Base-by-base conservation (phyloP, 2,329 filamentous ascomycete genomes). In the Akanthomyces uredinophilus region DNA sequence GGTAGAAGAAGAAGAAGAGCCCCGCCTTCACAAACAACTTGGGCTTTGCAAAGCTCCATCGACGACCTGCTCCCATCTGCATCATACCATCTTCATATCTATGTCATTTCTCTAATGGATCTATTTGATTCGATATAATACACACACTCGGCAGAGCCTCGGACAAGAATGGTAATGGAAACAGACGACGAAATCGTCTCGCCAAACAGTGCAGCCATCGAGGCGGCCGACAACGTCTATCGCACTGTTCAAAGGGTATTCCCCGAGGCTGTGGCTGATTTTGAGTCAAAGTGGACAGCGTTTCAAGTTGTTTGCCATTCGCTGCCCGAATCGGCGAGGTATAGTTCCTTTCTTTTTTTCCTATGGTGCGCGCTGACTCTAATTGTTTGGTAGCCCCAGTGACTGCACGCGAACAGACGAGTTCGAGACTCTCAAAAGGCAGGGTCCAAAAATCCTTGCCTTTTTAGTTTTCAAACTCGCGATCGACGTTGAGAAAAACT, bases 231-330 rank as follows among this genome's bases (percentile, higher is more conserved):
- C 6, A 50, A 50, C 5, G 22, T 61, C 32, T 56, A 61, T 56
- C 60, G 37, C 35, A 35, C 52, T n/a, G 52, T 61, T 50, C 51
- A 51, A 50, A 32, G 43, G 22, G 5, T 14, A 50, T 56, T 50
- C 24, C 51, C 60, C 35, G 51, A 61, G 32, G 51, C 60, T 51
- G 51, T 61, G n/a, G 32, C 43, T 50, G 44, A 61, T 35, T 56
- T 56, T 35, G 60, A 61, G 51, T 50, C 52, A 14, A 56, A 61
- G 51, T 61, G 51, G 60, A 14, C 52, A 51, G 43, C 51, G 35
- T 56, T 61, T 24, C 60, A 61, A 56, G 43, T 24, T 49, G 52
- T 37, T 44, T 56, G 51, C 24, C 43, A 44, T 29, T 61, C 51
- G n/a, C 43, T 49, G n/a, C 51, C 43, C 50, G 3, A 22, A 61